Conservation (phyloP, 2,329 filamentous ascomycete genomes). For the Aspergillus vadensis region DNA sequence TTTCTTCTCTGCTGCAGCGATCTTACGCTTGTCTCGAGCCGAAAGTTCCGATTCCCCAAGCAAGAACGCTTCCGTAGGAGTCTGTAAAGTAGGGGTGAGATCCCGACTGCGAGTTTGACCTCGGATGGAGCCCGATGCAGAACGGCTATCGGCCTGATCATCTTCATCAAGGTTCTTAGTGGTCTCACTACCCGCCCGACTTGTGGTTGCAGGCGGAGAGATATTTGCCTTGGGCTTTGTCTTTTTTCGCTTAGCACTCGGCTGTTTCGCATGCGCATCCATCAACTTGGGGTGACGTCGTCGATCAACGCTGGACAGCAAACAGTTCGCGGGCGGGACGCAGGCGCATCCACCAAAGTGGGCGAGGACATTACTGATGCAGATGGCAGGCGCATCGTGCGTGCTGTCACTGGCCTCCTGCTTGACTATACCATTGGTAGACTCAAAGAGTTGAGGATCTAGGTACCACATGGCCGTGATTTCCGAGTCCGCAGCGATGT, state of each 20-base stretch:
- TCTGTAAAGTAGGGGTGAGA: constrained; percentile 60
- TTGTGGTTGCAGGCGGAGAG: constrained; percentile 59
- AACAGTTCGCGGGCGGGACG: constrained; percentile 39
- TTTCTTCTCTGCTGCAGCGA: constrained; percentile 63
- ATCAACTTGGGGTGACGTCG: constrained; percentile 38
- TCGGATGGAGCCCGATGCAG: constrained; percentile 59
- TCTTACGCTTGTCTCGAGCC: constrained; percentile 63
- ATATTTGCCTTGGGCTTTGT: constrained; percentile 48
- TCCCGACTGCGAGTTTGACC: constrained; percentile 62
- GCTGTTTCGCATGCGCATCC: constrained; percentile 43
- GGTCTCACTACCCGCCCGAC: constrained; percentile 62
- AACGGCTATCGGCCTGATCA: constrained; percentile 58
- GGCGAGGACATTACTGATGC: constrained; percentile 51
- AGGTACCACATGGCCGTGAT: constrained; percentile 54
- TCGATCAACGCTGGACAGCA: constrained; percentile 48
- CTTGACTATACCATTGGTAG: constrained; percentile 44
- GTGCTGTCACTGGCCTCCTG: constrained; percentile 43
- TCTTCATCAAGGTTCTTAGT: constrained; percentile 57
- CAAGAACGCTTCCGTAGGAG: constrained; percentile 36
- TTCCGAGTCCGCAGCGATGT: constrained; percentile 63
- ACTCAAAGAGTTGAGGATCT: constrained; percentile 42
- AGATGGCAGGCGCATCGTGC: constrained; percentile 46
- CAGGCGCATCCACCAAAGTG: constrained; percentile 55
- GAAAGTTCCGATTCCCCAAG: constrained; percentile 56
- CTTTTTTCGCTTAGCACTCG: constrained; percentile 52